Percentiles rank a stretch among this genome's conserved stretches.
These are phyloP conservation scores for Epichloe typhina DNA, from an alignment of 2,329 filamentous ascomycete species.

Conservation along the genomic window DNA sequence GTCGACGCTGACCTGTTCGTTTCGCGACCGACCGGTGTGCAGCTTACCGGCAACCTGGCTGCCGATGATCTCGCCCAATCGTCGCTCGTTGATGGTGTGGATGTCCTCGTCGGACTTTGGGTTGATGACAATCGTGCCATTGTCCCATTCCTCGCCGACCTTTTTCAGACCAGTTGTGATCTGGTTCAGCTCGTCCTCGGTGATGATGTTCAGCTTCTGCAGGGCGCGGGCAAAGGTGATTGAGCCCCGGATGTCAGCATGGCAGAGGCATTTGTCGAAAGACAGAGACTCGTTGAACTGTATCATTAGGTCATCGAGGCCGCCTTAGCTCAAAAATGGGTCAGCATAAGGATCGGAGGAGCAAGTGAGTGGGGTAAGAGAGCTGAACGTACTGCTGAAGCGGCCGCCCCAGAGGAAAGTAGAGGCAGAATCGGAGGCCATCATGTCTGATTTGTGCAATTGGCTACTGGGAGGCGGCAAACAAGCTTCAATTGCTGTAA, in stretches of 20 bases:
- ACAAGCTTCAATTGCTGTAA: background rate
- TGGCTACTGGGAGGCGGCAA: background rate
- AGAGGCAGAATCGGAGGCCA: constrained; percentile 1
- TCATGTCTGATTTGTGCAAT: background rate
- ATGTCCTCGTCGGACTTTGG: constrained; percentile 20
- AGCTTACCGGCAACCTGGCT: constrained; percentile 36
- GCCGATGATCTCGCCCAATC: constrained; percentile 54
- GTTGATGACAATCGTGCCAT: constrained; percentile 14
- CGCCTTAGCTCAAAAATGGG: background rate
- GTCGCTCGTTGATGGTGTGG: constrained; percentile 42
- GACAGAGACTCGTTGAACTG: constrained; percentile 53
- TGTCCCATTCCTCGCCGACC: constrained; percentile 14
- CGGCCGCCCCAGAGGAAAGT: constrained; percentile 1
- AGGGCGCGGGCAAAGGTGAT: constrained; percentile 55
- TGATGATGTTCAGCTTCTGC: constrained; percentile 47
- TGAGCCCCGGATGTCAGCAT: constrained; percentile 51
- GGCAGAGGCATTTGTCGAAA: constrained; percentile 52
- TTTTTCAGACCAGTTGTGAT: background rate
- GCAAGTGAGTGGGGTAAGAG: background rate
- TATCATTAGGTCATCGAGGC: constrained; percentile 10
- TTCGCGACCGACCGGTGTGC: constrained; percentile 56
- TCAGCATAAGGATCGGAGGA: background rate
- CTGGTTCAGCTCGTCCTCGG: constrained; percentile 11
- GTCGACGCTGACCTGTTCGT: constrained; percentile 62
- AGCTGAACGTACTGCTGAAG: background rate